Evolutionary conservation across 495 filamentous ascomycete species (phyloP).

Genomic region (Bacidia rubella): DNA sequence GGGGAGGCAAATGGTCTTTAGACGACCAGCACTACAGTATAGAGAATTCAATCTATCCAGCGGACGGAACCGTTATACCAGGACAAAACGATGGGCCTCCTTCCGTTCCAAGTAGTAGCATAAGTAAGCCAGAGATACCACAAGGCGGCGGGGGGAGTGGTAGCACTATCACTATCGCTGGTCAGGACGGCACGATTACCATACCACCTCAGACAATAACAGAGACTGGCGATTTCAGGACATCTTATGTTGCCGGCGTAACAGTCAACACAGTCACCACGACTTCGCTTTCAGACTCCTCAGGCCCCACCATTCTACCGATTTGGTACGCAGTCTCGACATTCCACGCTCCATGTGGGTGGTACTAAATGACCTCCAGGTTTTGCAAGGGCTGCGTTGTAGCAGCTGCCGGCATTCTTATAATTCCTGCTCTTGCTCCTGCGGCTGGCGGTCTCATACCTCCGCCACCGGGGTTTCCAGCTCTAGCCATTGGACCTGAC

Average conservation of each 20-base stretch:
- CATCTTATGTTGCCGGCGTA: neutral
- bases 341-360: neutral
- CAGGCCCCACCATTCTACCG: neutral
- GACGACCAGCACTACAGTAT: neutral
- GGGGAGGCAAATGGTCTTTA: slow-evolving; percentile 1
- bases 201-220: neutral
- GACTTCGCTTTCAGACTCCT: neutral
- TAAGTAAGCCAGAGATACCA: neutral
- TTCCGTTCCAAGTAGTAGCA: neutral
- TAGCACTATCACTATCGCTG: neutral
- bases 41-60: neutral
- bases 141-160: neutral
- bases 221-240: neutral
- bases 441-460: neutral
- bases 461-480: neutral
- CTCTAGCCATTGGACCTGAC: neutral
- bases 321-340: neutral
- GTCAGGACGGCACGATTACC: neutral
- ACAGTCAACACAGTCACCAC: neutral
- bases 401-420: neutral
- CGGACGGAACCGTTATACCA: neutral
- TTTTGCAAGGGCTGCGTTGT: neutral
- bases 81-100: neutral
- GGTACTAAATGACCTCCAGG: neutral
- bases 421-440: neutral